Percentiles rank a stretch among this genome's conserved stretches.
phyloP scores from a whole-genome alignment of 306 rosid species.

The Prunus dulcis region DNA sequence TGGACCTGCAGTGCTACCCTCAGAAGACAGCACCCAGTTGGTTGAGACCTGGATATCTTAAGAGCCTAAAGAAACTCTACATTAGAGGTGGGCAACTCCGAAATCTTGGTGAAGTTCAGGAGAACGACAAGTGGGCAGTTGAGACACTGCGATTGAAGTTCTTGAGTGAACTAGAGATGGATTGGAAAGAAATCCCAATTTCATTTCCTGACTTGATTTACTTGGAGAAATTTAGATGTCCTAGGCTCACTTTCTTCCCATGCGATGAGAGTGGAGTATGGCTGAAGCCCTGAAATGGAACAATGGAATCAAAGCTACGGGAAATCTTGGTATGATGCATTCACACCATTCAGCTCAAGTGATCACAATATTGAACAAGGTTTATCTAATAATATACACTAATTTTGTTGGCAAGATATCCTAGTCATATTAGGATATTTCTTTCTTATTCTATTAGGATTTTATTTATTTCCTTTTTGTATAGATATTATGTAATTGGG shows the following conservation, averaged over 20 bases:
- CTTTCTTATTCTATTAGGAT: too few species aligned
- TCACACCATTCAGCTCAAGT: not conserved
- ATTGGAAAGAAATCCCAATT: not conserved
- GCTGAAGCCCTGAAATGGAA: not conserved
- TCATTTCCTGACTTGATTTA: not conserved
- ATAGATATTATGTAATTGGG: too few species aligned
- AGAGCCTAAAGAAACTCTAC: constrained; percentile 3
- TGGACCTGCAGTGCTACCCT: constrained; percentile 25
- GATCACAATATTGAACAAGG: not conserved
- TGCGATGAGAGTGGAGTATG: constrained; percentile 10
- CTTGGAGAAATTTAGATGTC: constrained; percentile 22
- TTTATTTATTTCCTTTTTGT: too few species aligned
- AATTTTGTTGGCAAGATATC: too few species aligned
- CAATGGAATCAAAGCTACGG: not conserved
- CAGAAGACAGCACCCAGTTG: not conserved
- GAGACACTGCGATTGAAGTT: constrained; percentile 5
- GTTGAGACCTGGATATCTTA: not conserved
- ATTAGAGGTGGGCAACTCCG: constrained; percentile 13
- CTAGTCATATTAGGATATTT: too few species aligned
- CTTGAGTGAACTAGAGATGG: constrained; percentile 8
- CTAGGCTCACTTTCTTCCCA: constrained; percentile 12
- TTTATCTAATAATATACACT: too few species aligned
- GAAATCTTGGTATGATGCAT: not conserved
- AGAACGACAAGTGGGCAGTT: not conserved
- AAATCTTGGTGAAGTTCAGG: not conserved